Base-by-base conservation (phyloP, 768 basidiomycete species). In the Trametes cingulata region DNA sequence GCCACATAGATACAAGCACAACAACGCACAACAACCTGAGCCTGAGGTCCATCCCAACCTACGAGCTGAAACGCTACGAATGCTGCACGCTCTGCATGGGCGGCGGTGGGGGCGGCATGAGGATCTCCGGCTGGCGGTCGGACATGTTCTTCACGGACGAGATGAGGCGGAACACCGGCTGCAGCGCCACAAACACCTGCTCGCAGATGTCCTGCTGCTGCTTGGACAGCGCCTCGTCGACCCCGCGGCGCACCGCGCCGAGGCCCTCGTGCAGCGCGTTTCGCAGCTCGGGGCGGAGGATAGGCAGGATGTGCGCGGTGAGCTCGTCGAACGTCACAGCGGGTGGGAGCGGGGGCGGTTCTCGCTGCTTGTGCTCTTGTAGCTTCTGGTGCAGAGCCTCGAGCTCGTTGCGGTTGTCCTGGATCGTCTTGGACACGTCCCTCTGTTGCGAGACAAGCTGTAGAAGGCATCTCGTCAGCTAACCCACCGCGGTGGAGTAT, bases 81-180 rank as follows among this genome's bases (percentile, higher is more conserved):
- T 49, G 47, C 50, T 61, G 49, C n/a, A 61, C 42, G 49, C 54
- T 51, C 35, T 61, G 60, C 54, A 52, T 43, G 8, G 50, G 49
- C 10, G 60, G 54, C 24, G 55, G 60, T 8, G 54, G 54, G 1
- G 60, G 54, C 40, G 48, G 53, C 60, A 55, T 54, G 22, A 47
- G 19, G 14, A 47, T 19, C 22, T 52, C 60, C 24, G 55, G 36
- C 14, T 57, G 59, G n/a, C 50, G 52, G 19, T 60, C 53, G 24
- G 43, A 20, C 17, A 60, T 42, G 4, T 53, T 25, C 14, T 37
- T 33, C 22, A 46, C 39, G 24, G 42, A n/a, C 46, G 54, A 42
- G 12, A 54, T 41, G 39, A 64, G 19, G 8, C 46, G 49, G 39
- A 61, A 24, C 33, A 41, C 51, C 1, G 59, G 54, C 39, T 54